Base-by-base conservation (phyloP, 192 early-diverging fungal species). In the Entomortierella parvispora region DNA sequence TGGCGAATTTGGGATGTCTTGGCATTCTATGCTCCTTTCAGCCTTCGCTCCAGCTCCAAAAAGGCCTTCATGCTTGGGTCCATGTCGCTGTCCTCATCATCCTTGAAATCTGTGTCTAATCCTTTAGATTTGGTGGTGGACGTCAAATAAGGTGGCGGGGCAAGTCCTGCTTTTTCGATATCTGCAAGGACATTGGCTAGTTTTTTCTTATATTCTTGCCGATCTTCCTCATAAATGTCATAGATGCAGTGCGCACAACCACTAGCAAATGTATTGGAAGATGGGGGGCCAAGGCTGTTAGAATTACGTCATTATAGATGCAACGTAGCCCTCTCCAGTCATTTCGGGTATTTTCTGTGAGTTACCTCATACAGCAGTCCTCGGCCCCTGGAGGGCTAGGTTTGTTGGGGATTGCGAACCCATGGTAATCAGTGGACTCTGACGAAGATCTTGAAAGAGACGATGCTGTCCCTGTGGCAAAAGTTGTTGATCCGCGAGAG, bases 31-130 rank as follows among this genome's bases (percentile, higher is more conserved):
- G 45, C 60, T 18, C 68, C 71, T 34, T 80, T 72, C 23, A 86
- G 52, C 59, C 76, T 81, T 20, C 80, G 64, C 44, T 86, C 85
- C 37, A 86, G 69, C 12, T 72, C 85, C 45, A 86, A 59, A 32
- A 86, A 84, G 2, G 85, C 85, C 56, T 84, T 84, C 71, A 86
- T 82, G 20, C 81, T 60, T n/a, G 85, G 83, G 51, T 86, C 81
- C 66, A 86, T 80, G 33, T 84, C 81, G 23, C 79, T 64, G 1
- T 76, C 69, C 17, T 53, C 72, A 20, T 80, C 71, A n/a, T 14
- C 14, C 26, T 43, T 59, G 10, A 3, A 45, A 17, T 17, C 47
- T 63, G 37, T 58, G 22, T 26, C 40, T 4, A 40, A 29, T 40
- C 25, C 45, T 6, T 8, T 44, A 31, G 34, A 9, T 12, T 18